Evolutionary conservation across 1,284 basidiomycete species (phyloP).

Genomic region (Cystobasidiaceae sp.): DNA sequence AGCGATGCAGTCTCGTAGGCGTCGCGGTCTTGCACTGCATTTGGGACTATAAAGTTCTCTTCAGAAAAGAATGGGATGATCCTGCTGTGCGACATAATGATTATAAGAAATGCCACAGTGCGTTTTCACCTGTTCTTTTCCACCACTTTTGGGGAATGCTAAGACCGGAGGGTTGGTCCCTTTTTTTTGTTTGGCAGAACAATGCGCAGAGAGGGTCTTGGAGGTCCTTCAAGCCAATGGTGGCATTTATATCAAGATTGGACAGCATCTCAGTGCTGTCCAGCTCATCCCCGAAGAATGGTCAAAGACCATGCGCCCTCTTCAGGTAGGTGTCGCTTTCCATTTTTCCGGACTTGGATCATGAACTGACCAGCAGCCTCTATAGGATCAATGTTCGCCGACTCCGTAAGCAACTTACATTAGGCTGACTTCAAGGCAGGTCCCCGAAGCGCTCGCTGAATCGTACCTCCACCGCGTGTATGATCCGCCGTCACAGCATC

Average conservation of each 20-base stretch:
- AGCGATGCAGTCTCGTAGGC: conserved; percentile 63
- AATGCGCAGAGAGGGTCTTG: conserved; percentile 71
- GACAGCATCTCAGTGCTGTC: conserved; percentile 71
- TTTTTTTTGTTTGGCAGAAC: conserved; percentile 37
- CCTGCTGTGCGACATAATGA: conserved; percentile 57
- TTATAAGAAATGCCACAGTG: conserved; percentile 67
- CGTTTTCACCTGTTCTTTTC: not conserved
- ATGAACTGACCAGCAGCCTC: too few relatives aligned
- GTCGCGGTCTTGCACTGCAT: conserved; percentile 53
- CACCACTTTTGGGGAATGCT: not conserved
- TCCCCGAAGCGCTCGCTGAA: too few relatives aligned
- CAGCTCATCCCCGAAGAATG: conserved; percentile 72
- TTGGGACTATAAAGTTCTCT: conserved; percentile 82
- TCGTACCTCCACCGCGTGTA: too few relatives aligned
- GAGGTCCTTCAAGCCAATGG: conserved; percentile 80
- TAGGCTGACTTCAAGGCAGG: not conserved
- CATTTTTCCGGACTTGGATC: too few relatives aligned
- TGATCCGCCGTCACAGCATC: conserved; percentile 45
- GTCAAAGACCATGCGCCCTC: conserved; percentile 55
- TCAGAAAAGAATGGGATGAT: conserved; percentile 51
- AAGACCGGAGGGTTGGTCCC: not conserved
- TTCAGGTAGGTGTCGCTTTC: conserved; percentile 89
- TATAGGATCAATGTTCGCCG: conserved; percentile 59
- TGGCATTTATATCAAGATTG: conserved; percentile 84
- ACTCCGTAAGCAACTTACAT: conserved; percentile 53